Conservation (phyloP, 495 filamentous ascomycete species). For the Tuber indicum region DNA sequence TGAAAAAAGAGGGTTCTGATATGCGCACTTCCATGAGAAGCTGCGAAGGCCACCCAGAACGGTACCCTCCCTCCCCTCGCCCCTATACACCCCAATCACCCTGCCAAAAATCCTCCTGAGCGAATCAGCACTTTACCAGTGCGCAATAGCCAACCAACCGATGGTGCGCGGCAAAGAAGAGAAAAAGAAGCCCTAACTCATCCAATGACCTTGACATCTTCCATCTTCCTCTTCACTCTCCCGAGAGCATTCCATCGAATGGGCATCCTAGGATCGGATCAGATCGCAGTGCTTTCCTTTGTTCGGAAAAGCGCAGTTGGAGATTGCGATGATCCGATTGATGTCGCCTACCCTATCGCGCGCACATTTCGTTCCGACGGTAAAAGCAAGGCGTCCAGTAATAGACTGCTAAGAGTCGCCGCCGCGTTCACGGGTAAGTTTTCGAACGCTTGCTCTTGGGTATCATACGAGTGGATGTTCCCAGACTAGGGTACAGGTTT, state of each 20-base stretch:
- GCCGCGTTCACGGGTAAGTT: background rate
- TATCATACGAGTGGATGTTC: background rate
- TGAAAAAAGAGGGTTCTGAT: too few relatives aligned
- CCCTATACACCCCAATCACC: too few relatives aligned
- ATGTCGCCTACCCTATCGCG: background rate
- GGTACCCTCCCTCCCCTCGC: too few relatives aligned
- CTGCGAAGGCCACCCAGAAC: too few relatives aligned
- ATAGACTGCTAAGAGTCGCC: background rate
- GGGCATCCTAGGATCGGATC: background rate
- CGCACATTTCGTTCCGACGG: background rate
- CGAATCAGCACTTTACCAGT: too few relatives aligned
- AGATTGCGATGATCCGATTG: background rate
- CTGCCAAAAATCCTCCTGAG: background rate
- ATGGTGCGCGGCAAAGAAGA: background rate
- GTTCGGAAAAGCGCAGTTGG: background rate
- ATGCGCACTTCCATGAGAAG: too few relatives aligned
- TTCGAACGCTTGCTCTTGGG: background rate
- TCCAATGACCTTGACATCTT: background rate
- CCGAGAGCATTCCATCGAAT: background rate
- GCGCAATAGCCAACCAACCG: too few relatives aligned
- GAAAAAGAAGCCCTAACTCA: background rate
- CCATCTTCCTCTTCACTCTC: background rate
- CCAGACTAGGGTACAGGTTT: background rate
- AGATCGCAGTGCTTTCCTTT: background rate
- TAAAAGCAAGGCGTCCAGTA: background rate